Conservation (phyloP, 1,139 yeast species). For the Taphrina flavorubra region DNA sequence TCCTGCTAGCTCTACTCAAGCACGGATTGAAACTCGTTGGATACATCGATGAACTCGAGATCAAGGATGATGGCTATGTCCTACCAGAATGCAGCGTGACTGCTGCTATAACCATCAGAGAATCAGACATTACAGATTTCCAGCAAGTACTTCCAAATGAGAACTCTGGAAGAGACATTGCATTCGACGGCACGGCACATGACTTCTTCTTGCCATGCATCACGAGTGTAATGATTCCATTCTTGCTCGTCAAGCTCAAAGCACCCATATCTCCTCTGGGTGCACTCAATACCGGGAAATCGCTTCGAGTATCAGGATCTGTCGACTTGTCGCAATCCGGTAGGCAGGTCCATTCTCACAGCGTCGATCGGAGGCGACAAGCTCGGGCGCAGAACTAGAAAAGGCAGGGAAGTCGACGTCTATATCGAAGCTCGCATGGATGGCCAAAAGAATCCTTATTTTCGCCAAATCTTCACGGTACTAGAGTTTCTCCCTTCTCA, state of each 20-base stretch:
- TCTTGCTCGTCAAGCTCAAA: slow-evolving; percentile 11
- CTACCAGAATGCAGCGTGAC: slow-evolving; percentile 4
- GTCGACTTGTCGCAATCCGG: not conserved
- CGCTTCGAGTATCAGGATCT: slow-evolving; percentile 3
- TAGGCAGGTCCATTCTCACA: not conserved
- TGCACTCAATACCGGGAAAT: slow-evolving; percentile 1
- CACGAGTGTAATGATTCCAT: slow-evolving; percentile 8
- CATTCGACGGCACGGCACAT: not conserved
- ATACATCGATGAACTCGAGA: not conserved
- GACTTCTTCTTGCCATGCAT: slow-evolving; percentile 11
- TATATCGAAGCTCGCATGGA: not conserved
- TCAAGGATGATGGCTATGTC: not conserved
- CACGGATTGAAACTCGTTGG: slow-evolving; percentile 10
- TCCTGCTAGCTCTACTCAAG: not conserved
- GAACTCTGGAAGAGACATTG: not conserved
- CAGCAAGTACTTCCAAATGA: not conserved
- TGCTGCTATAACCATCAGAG: not conserved
- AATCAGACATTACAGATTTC: not conserved
- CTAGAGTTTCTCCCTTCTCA: slow-evolving; percentile 1
- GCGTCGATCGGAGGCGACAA: slow-evolving; percentile 3
- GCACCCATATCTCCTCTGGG: slow-evolving; percentile 1
- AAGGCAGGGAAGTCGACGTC: slow-evolving; percentile 14
- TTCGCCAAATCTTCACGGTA: slow-evolving; percentile 5
- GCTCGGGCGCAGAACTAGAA: not conserved
- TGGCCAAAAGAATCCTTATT: not conserved